phyloP scores from a whole-genome alignment of 1,284 basidiomycete species.

The Naganishia sp. region DNA sequence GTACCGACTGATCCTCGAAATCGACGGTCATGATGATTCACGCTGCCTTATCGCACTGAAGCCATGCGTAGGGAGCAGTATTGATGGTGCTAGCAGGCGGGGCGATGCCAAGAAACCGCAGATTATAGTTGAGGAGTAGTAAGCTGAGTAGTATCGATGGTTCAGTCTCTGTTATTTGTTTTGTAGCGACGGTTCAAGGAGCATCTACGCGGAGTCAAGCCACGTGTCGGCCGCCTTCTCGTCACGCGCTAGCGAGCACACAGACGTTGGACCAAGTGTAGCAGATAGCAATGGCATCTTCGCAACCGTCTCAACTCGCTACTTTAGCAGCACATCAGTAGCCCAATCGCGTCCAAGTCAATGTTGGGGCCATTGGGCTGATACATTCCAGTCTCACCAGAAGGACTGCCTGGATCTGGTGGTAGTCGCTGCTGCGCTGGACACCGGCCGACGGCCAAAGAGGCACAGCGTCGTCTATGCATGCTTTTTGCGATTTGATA shows the following conservation, averaged over 20 bases:
- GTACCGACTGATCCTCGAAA: conserved; percentile 28
- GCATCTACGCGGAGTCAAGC: conserved; percentile 8
- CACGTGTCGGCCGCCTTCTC: conserved; percentile 19
- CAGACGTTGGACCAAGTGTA: too few species aligned
- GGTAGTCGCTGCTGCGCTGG: too few species aligned
- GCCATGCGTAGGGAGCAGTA: neutral
- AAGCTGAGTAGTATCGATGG: neutral
- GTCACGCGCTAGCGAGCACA: neutral
- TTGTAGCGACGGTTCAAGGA: conserved; percentile 10
- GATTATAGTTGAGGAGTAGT: neutral
- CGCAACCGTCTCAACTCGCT: too few species aligned
- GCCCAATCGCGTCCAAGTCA: too few species aligned
- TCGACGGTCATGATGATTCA: conserved; percentile 20
- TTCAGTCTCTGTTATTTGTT: conserved; percentile 7
- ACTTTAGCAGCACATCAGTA: too few species aligned
- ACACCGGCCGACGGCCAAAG: too few species aligned
- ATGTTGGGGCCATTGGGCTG: too few species aligned
- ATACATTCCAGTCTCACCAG: too few species aligned
- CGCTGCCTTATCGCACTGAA: neutral
- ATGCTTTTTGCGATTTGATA: too few species aligned
- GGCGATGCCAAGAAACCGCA: neutral
- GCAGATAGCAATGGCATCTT: too few species aligned
- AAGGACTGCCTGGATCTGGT: neutral
- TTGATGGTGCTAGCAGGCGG: neutral
- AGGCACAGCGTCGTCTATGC: too few species aligned